Conservation (phyloP, 2,329 filamentous ascomycete species). For the Rutstroemia sp. region DNA sequence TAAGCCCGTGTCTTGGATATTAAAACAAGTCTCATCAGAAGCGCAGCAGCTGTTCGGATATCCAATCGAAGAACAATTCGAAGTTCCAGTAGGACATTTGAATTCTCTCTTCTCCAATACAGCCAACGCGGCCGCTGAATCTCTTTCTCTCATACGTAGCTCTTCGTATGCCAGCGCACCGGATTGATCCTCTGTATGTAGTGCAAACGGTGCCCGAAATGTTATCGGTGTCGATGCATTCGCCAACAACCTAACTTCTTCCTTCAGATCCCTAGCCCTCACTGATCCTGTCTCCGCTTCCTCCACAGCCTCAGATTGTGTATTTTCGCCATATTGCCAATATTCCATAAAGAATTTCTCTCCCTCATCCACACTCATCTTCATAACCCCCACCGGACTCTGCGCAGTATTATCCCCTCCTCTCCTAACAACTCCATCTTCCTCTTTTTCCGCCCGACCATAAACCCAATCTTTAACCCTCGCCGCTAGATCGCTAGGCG, state of each 20-base stretch:
- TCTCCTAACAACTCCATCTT: slow-evolving; percentile 34
- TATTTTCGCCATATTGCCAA: slow-evolving; percentile 33
- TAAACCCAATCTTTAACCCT: slow-evolving; percentile 40
- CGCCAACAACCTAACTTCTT: slow-evolving; percentile 18
- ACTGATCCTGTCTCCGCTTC: neutral
- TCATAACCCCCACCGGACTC: slow-evolving; percentile 57
- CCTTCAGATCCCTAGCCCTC: slow-evolving; percentile 17
- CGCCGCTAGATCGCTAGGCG: slow-evolving; percentile 39
- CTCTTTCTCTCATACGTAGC: slow-evolving; percentile 12
- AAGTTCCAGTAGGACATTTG: slow-evolving; percentile 59
- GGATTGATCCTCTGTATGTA: slow-evolving; percentile 33
- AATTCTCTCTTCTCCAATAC: slow-evolving; percentile 51
- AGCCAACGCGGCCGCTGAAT: slow-evolving; percentile 34
- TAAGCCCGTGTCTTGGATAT: slow-evolving; percentile 52
- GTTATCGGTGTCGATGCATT: slow-evolving; percentile 24
- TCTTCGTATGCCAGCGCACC: slow-evolving; percentile 6
- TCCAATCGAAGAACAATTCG: slow-evolving; percentile 55
- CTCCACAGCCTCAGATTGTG: slow-evolving; percentile 6
- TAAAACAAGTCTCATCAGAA: slow-evolving; percentile 57
- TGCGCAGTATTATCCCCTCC: slow-evolving; percentile 30
- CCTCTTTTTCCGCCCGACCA: slow-evolving; percentile 36
- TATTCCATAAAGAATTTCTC: slow-evolving; percentile 71
- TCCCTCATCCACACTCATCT: slow-evolving; percentile 62
- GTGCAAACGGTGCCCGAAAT: slow-evolving; percentile 44
- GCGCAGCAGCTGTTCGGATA: slow-evolving; percentile 67